Conservation (phyloP, 805 yeast species). For the Kazachstania viticola region DNA sequence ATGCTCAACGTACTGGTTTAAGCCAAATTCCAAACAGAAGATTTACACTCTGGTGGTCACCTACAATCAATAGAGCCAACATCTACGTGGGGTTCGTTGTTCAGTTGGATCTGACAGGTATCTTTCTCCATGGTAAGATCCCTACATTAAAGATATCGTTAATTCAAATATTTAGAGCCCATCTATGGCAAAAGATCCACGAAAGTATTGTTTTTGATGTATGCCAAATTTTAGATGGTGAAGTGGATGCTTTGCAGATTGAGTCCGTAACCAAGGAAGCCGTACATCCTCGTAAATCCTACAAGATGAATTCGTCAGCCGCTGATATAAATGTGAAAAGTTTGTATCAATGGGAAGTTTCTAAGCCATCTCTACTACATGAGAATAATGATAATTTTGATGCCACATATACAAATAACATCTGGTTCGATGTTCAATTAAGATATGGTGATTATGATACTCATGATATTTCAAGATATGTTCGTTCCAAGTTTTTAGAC, state of each 20-base stretch:
- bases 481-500: slow-evolving; percentile 85
- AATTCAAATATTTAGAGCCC: slow-evolving; percentile 94
- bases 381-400: slow-evolving; percentile 57
- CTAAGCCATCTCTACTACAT: slow-evolving; percentile 68
- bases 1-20: slow-evolving; percentile 94
- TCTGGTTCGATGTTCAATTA: slow-evolving; percentile 92
- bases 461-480: slow-evolving; percentile 89
- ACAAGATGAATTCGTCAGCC: slow-evolving; percentile 90
- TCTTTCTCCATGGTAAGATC: slow-evolving; percentile 92
- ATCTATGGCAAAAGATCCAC: slow-evolving; percentile 97
- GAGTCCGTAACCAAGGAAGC: slow-evolving; percentile 83
- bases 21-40: slow-evolving; percentile 96
- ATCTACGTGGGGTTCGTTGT: slow-evolving; percentile 96
- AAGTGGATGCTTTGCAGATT: slow-evolving; percentile 69
- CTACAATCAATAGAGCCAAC: slow-evolving; percentile 94
- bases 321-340: slow-evolving; percentile 81
- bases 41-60: slow-evolving; percentile 98
- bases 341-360: slow-evolving; percentile 70
- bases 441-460: slow-evolving; percentile 97
- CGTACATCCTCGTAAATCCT: slow-evolving; percentile 93
- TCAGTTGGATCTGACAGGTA: slow-evolving; percentile 92
- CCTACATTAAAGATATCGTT: slow-evolving; percentile 93
- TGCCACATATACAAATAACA: slow-evolving; percentile 50
- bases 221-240: slow-evolving; percentile 84
- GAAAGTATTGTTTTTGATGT: slow-evolving; percentile 89